These are phyloP conservation scores for Umbelopsis vinacea DNA, from an alignment of 192 early-diverging fungal species.

Conservation along the genomic window DNA sequence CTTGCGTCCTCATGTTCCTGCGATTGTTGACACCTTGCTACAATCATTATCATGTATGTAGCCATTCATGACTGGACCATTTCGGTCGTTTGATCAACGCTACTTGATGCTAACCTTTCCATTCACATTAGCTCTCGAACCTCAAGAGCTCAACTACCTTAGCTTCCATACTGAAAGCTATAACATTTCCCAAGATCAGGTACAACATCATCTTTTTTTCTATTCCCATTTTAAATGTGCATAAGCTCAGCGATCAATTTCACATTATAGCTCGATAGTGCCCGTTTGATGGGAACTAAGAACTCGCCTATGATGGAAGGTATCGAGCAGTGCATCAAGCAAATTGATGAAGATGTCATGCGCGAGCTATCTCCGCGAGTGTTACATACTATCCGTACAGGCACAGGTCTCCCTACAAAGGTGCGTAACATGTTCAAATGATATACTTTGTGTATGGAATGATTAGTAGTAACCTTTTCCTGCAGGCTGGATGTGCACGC, in stretches of 20 bases:
- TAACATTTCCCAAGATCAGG: constrained; percentile 83
- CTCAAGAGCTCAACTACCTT: constrained; percentile 76
- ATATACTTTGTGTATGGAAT: background rate
- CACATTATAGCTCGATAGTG: constrained; percentile 63
- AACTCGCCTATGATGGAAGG: constrained; percentile 95
- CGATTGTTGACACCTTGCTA: constrained; percentile 77
- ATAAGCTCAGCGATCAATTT: background rate
- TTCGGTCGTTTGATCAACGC: background rate
- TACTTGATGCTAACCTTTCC: background rate
- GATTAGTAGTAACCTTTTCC: background rate
- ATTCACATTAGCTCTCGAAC: constrained; percentile 38
- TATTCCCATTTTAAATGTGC: background rate
- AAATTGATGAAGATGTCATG: constrained; percentile 76
- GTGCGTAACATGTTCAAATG: constrained; percentile 20
- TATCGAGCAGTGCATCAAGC: constrained; percentile 75
- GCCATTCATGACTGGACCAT: constrained; percentile 40
- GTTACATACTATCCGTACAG: constrained; percentile 73
- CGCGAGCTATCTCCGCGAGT: constrained; percentile 69
- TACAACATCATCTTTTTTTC: background rate
- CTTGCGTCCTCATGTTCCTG: constrained; percentile 73
- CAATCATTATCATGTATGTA: constrained; percentile 83
- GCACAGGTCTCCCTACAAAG: constrained; percentile 87
- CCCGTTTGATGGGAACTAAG: constrained; percentile 80
- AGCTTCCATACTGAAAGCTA: constrained; percentile 89
- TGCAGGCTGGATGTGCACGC: constrained; percentile 86